phyloP scores from a whole-genome alignment of 2,329 filamentous ascomycete species.

The Paecilomyces dactylethromorphus region DNA sequence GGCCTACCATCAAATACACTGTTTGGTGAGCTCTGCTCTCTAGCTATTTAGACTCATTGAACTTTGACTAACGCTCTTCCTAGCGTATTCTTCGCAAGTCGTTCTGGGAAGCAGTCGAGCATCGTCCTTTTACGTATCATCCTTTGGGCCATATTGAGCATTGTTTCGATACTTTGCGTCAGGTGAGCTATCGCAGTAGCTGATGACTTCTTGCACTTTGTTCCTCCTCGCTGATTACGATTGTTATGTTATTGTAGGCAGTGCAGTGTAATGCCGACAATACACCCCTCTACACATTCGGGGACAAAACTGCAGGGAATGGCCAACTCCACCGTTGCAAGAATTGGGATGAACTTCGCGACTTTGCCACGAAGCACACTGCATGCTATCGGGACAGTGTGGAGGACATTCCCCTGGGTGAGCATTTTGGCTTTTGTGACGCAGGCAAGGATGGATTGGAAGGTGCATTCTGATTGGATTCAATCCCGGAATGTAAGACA shows the following conservation, averaged over 20 bases:
- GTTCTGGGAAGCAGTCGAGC: constrained; percentile 7
- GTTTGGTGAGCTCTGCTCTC: constrained; percentile 4
- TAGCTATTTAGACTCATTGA: background rate
- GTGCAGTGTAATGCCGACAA: constrained; percentile 10
- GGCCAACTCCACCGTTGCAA: constrained; percentile 9
- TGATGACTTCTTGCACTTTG: background rate
- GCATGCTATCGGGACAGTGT: constrained; percentile 19
- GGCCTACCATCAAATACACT: constrained; percentile 14
- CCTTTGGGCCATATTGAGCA: constrained; percentile 7
- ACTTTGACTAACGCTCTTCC: background rate
- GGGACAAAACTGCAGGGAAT: constrained; percentile 7
- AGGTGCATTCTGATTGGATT: background rate
- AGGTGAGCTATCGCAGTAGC: background rate
- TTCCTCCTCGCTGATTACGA: background rate
- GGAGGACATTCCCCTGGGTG: constrained; percentile 3
- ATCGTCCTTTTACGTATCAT: constrained; percentile 1
- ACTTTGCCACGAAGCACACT: constrained; percentile 14
- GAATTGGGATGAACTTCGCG: constrained; percentile 10
- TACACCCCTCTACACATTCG: constrained; percentile 8
- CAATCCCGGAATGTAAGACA: no score
- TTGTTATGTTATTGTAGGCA: constrained; percentile 1
- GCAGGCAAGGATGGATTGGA: constrained; percentile 11
- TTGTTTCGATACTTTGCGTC: constrained; percentile 11
- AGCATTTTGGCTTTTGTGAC: constrained; percentile 16
- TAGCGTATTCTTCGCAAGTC: constrained; percentile 9